Percentiles rank a stretch among this genome's conserved stretches.
These are phyloP conservation scores for Erodium trifolium DNA, from an alignment of 441 rosid genomes.

Conservation along the genomic window DNA sequence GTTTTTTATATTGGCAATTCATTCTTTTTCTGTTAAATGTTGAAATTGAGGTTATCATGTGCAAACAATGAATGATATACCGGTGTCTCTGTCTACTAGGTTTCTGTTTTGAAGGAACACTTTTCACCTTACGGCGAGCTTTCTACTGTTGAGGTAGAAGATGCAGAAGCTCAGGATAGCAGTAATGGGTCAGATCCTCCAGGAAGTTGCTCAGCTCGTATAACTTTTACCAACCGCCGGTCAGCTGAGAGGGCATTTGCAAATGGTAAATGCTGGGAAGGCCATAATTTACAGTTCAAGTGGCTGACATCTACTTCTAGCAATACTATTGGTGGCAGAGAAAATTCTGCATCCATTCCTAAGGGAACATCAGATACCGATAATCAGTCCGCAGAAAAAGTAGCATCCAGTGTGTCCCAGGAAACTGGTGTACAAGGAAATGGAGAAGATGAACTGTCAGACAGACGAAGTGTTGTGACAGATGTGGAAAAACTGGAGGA, in stretches of 20 bases:
- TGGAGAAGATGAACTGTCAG: conserved; percentile 32
- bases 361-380: conserved; percentile 26
- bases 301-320: conserved; percentile 50
- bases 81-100: conserved; percentile 34
- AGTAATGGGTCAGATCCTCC: conserved; percentile 23
- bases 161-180: conserved; percentile 29
- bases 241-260: conserved; percentile 78
- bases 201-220: conserved; percentile 40
- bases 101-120: conserved; percentile 57
- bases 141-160: conserved; percentile 62
- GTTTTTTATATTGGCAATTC: background rate
- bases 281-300: conserved; percentile 51
- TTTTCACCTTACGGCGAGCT: conserved; percentile 74
- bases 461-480: conserved; percentile 21
- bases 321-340: conserved; percentile 28
- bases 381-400: conserved; percentile 26
- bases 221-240: conserved; percentile 50
- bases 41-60: background rate
- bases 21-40: background rate
- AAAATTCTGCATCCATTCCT: conserved; percentile 26
- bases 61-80: conserved; percentile 3
- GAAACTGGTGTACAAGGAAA: conserved; percentile 34
- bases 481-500: conserved; percentile 23
- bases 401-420: conserved; percentile 20
- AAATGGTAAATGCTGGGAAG: conserved; percentile 81